Evolutionary conservation across 345 rosid genomes (phyloP).

Genomic region (Garcia nutans): DNA sequence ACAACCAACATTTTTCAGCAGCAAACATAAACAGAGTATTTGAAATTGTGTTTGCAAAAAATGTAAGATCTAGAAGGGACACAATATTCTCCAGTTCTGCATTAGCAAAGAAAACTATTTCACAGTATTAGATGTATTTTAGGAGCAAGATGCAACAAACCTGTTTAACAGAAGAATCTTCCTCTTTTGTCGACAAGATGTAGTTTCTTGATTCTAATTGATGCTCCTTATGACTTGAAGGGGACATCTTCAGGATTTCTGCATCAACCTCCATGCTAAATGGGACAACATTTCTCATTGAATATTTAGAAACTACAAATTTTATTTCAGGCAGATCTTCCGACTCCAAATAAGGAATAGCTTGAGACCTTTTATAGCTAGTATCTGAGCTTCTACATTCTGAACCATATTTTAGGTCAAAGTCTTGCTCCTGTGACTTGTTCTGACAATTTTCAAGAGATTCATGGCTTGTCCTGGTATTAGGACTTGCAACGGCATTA

Average conservation of each 20-base stretch:
- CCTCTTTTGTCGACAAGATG: conserved; percentile 10
- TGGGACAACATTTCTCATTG: no score
- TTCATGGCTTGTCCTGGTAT: conserved; percentile 11
- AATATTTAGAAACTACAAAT: no score
- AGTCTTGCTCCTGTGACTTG: conserved; percentile 16
- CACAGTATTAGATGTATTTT: not conserved
- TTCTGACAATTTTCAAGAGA: conserved; percentile 10
- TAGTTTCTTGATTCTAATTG: conserved; percentile 5
- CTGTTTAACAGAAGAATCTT: conserved; percentile 29
- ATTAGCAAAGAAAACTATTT: not conserved
- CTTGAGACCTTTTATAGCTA: conserved; percentile 14
- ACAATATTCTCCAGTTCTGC: not conserved
- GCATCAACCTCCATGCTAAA: conserved; percentile 2
- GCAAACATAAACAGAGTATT: not conserved
- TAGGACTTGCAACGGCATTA: conserved; percentile 7
- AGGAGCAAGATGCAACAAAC: conserved; percentile 26
- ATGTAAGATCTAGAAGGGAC: not conserved
- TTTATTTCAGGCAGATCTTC: conserved; percentile 1
- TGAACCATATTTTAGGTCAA: conserved; percentile 16
- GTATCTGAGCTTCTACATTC: conserved; percentile 12
- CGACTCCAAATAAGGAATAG: conserved; percentile 4
- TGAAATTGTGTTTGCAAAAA: not conserved
- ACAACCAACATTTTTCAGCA: not conserved
- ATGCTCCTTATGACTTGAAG: conserved; percentile 18
- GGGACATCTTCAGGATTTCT: conserved; percentile 3